Percentiles rank a stretch among this genome's conserved stretches.
These are phyloP conservation scores for Ophiosphaerella korrae DNA, from an alignment of 2,329 filamentous ascomycete species.

Conservation along the genomic window DNA sequence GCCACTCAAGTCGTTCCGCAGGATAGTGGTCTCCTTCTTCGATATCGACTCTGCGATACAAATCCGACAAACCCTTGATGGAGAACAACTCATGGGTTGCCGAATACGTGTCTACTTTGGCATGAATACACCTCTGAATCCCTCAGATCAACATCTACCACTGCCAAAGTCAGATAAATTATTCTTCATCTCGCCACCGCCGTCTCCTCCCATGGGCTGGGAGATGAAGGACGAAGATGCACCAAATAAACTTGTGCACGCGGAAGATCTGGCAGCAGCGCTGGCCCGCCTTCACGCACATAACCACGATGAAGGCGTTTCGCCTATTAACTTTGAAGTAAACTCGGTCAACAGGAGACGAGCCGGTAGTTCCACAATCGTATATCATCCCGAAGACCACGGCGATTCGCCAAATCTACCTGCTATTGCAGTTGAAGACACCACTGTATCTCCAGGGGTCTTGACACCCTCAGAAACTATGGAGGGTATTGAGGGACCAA, in stretches of 20 bases:
- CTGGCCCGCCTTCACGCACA: constrained; percentile 58
- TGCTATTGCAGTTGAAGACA: constrained; percentile 68
- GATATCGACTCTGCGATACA: constrained; percentile 70
- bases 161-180: constrained; percentile 63
- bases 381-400: constrained; percentile 67
- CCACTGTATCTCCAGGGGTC: constrained; percentile 54
- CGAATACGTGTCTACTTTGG: constrained; percentile 50
- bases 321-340: constrained; percentile 27
- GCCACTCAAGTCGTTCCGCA: constrained; percentile 80
- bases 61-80: constrained; percentile 75
- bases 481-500: constrained; percentile 44
- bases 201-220: constrained; percentile 68
- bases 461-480: constrained; percentile 54
- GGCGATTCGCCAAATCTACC: constrained; percentile 64
- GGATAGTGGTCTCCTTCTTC: constrained; percentile 80
- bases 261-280: constrained; percentile 64
- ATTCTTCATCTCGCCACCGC: constrained; percentile 70
- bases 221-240: constrained; percentile 66
- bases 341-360: constrained; percentile 36
- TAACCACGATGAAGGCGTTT: constrained; percentile 26
- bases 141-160: constrained; percentile 46
- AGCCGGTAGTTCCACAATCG: constrained; percentile 63
- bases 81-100: constrained; percentile 72
- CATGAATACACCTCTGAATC: constrained; percentile 46
- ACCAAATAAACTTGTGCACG: constrained; percentile 69